Percentiles rank a stretch among this genome's conserved stretches.
Conservation (phyloP, 73 alveolate genomes). For the Uronychia binucleata region DNA sequence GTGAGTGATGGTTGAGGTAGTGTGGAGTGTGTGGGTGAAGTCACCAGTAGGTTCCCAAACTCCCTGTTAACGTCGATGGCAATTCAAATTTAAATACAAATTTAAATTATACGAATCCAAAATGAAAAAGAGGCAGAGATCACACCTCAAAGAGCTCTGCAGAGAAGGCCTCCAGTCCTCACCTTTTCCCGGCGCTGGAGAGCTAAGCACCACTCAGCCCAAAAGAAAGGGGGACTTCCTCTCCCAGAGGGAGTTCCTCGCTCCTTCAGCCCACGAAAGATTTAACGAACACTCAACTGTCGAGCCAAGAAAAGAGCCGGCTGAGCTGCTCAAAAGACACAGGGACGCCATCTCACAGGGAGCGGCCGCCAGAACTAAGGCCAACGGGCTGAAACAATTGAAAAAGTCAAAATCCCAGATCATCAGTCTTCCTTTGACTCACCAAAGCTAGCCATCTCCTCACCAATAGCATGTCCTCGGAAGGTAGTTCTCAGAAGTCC, state of each 20-base stretch:
- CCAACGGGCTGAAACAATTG: neutral
- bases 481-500: neutral
- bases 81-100: neutral
- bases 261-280: no score
- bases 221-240: no score
- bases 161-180: neutral
- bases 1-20: no score
- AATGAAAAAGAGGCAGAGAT: neutral
- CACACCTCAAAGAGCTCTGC: neutral
- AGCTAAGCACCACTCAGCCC: neutral
- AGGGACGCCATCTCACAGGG: neutral
- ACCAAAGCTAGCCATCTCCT: neutral
- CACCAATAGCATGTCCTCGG: neutral
- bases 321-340: neutral
- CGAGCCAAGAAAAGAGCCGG: neutral
- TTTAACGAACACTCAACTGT: neutral
- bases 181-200: neutral
- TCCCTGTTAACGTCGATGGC: neutral
- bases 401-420: neutral
- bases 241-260: no score
- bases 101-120: neutral
- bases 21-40: no score
- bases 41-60: no score
- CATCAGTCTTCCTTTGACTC: neutral
- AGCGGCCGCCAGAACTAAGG: neutral